These are phyloP conservation scores for Pseudogymnoascus sp. DNA, from an alignment of 2,329 filamentous ascomycete species.

Conservation along the genomic window DNA sequence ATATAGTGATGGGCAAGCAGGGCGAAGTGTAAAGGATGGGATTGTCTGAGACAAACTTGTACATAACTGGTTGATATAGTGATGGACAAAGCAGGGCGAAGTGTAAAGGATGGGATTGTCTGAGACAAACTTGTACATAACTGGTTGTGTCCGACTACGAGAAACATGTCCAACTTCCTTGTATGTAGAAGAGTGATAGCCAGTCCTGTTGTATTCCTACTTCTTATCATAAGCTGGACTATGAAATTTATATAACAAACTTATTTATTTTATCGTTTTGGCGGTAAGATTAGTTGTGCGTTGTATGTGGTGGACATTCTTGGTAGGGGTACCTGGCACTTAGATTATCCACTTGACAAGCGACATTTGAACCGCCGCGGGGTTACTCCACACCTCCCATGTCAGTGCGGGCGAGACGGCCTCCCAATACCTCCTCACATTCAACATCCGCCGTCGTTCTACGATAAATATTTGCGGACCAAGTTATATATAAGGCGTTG, in stretches of 20 bases:
- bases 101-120: not conserved
- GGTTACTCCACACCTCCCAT: not conserved
- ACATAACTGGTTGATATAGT: not conserved
- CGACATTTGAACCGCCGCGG: not conserved
- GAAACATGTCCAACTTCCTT: not conserved
- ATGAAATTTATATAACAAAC: not conserved
- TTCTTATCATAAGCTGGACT: not conserved
- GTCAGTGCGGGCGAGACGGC: not conserved
- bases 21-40: not conserved
- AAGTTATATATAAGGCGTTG: not conserved
- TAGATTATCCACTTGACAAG: not conserved
- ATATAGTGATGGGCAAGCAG: not conserved
- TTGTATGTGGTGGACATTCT: not conserved
- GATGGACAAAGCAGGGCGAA: not conserved
- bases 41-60: no score
- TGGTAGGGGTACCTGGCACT: not conserved
- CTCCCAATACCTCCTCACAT: not conserved
- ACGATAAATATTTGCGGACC: not conserved
- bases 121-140: not conserved
- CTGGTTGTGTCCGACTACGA: not conserved
- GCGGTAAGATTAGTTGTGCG: not conserved
- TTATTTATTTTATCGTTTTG: not conserved
- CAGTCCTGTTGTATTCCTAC: not conserved
- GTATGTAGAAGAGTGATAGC: not conserved
- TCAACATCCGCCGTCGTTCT: not conserved